These are phyloP conservation scores for Eragrostis nindensis DNA, from an alignment of 176 grass and related monocot species.

Conservation along the genomic window DNA sequence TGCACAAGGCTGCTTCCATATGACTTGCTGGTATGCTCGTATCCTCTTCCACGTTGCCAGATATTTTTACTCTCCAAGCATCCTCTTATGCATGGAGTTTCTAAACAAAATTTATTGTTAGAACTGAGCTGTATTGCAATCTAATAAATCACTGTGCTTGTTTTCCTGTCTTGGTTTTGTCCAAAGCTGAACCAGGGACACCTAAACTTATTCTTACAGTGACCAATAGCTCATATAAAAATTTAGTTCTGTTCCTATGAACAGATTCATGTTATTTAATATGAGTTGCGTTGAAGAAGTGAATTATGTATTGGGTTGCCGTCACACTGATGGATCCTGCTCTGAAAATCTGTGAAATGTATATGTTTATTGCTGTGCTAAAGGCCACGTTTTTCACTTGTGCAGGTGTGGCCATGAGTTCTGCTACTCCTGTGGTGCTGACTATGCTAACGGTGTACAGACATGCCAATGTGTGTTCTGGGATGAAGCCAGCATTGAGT, in stretches of 20 bases:
- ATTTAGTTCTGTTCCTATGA: neutral
- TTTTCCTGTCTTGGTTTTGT: neutral
- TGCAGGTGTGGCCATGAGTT: conserved; percentile 97
- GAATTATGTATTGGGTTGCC: neutral
- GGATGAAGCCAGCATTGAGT: conserved; percentile 52
- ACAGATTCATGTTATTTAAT: neutral
- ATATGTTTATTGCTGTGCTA: neutral
- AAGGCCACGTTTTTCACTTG: conserved; percentile 12
- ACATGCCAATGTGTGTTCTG: conserved; percentile 90
- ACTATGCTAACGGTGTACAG: conserved; percentile 74
- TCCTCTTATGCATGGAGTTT: conserved; percentile 6
- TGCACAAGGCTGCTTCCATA: conserved; percentile 71
- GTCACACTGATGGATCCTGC: neutral
- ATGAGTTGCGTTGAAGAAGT: neutral
- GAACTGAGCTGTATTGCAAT: neutral
- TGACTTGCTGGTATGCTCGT: conserved; percentile 82
- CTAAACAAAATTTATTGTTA: neutral
- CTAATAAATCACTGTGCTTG: neutral
- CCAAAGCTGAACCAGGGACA: neutral
- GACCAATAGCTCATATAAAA: neutral
- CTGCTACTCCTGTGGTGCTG: conserved; percentile 84
- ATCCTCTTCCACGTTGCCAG: neutral
- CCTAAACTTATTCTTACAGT: neutral
- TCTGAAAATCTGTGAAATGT: neutral
- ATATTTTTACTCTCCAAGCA: neutral